Percentiles rank a stretch among this genome's conserved stretches.
Evolutionary conservation across 192 early-diverging fungal genomes (phyloP).

Genomic region (Gryganskiella cystojenkinii): DNA sequence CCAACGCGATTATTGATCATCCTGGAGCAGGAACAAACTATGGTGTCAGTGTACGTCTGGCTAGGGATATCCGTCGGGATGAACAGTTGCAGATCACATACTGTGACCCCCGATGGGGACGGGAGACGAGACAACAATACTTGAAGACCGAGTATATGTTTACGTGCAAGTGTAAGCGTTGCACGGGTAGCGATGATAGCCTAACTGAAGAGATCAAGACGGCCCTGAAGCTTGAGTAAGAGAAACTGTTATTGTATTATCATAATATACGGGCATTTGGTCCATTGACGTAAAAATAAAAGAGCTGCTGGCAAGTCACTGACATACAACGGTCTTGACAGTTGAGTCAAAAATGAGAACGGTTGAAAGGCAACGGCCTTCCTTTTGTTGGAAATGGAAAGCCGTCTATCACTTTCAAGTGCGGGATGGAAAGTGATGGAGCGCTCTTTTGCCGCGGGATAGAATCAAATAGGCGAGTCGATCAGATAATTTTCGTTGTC

Average conservation of each 20-base stretch:
- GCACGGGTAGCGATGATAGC: constrained; percentile 59
- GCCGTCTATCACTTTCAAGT: too few relatives aligned
- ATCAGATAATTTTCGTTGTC: too few relatives aligned
- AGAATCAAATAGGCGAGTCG: too few relatives aligned
- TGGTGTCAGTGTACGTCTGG: constrained; percentile 59
- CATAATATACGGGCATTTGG: too few relatives aligned
- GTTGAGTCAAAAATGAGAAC: too few relatives aligned
- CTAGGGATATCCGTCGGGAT: constrained; percentile 66
- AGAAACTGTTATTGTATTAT: not conserved
- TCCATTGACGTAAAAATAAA: too few relatives aligned
- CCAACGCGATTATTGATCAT: constrained; percentile 64
- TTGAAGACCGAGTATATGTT: constrained; percentile 69
- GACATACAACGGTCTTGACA: too few relatives aligned
- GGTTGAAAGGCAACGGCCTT: too few relatives aligned
- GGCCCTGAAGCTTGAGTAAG: constrained; percentile 37
- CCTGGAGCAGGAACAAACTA: constrained; percentile 61
- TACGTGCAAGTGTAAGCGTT: constrained; percentile 68
- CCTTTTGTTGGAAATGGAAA: too few relatives aligned
- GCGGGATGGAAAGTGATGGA: too few relatives aligned
- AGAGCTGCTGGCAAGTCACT: too few relatives aligned
- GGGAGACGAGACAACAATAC: constrained; percentile 60
- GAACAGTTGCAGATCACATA: constrained; percentile 71
- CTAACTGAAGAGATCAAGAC: constrained; percentile 54
- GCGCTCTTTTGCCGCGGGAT: too few relatives aligned
- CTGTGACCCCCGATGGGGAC: constrained; percentile 66